Percentiles rank a stretch among this genome's conserved stretches.
Conservation (phyloP, 768 basidiomycete genomes). For the Calvatia gigantea region DNA sequence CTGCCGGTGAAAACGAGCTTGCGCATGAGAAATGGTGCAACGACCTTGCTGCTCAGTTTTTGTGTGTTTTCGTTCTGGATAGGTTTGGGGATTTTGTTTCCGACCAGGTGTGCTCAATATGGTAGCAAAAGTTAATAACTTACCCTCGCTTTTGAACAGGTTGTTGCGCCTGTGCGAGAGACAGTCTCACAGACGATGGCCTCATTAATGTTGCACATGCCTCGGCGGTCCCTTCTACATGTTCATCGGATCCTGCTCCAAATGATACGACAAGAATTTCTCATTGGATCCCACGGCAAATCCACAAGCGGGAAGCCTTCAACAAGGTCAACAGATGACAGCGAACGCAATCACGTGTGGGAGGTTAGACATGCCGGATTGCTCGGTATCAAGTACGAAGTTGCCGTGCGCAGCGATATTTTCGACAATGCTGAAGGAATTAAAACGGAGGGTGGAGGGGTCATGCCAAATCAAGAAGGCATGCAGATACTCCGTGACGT, state of each 20-base stretch:
- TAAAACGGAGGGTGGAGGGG: conserved; percentile 34
- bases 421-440: conserved; percentile 42
- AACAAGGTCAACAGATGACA: conserved; percentile 17
- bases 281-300: conserved; percentile 33
- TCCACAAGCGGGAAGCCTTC: conserved; percentile 11
- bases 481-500: conserved; percentile 70
- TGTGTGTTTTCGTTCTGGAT: conserved; percentile 90
- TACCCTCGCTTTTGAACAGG: conserved; percentile 28
- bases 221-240: conserved; percentile 68
- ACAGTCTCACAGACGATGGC: conserved; percentile 94
- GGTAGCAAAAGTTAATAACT: neutral
- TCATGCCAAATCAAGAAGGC: conserved; percentile 35
- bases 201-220: conserved; percentile 85
- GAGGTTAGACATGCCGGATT: conserved; percentile 98
- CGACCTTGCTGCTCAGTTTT: conserved; percentile 76
- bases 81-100: conserved; percentile 98
- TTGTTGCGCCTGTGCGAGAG: conserved; percentile 95
- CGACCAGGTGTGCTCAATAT: conserved; percentile 54
- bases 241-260: conserved; percentile 82
- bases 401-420: conserved; percentile 87
- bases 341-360: conserved; percentile 74
- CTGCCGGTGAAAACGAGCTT: conserved; percentile 54
- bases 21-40: conserved; percentile 89
- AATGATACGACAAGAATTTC: conserved; percentile 92
- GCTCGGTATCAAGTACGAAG: conserved; percentile 96